phyloP scores from a whole-genome alignment of 805 yeast species.

The Candida bentonensis region DNA sequence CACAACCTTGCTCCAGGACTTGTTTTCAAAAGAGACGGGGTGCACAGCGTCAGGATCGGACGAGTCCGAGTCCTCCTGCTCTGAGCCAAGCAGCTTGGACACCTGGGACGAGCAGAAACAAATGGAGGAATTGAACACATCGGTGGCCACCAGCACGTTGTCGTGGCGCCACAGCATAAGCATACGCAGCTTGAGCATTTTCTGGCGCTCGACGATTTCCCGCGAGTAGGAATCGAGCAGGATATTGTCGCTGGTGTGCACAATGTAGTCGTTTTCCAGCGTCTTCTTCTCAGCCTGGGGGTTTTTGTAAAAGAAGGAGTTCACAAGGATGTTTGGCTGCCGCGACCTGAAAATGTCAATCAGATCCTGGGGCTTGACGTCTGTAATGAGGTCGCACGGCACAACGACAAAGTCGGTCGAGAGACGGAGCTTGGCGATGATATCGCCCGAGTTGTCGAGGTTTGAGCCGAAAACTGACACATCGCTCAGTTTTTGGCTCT shows the following conservation, averaged over 20 bases:
- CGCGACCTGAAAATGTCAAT: conserved; percentile 72
- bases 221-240: conserved; percentile 62
- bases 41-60: conserved; percentile 13
- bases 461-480: conserved; percentile 45
- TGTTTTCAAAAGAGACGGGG: conserved; percentile 8
- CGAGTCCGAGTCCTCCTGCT: conserved; percentile 16
- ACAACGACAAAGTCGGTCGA: conserved; percentile 55
- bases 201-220: conserved; percentile 54
- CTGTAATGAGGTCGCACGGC: conserved; percentile 91
- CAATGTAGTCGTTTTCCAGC: conserved; percentile 48
- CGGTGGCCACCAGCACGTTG: conserved; percentile 59
- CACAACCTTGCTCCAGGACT: conserved; percentile 29
- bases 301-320: conserved; percentile 60
- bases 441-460: conserved; percentile 21
- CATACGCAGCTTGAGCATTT: conserved; percentile 63
- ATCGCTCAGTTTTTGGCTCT: conserved; percentile 21
- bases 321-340: conserved; percentile 50
- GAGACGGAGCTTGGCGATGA: conserved; percentile 4
- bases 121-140: conserved; percentile 59
- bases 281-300: conserved; percentile 58
- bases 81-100: conserved; percentile 32
- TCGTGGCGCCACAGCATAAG: conserved; percentile 88
- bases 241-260: conserved; percentile 22
- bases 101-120: conserved; percentile 47
- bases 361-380: conserved; percentile 78